phyloP scores from a whole-genome alignment of 768 basidiomycete species.

The Phlebiopsis flavidoalba region DNA sequence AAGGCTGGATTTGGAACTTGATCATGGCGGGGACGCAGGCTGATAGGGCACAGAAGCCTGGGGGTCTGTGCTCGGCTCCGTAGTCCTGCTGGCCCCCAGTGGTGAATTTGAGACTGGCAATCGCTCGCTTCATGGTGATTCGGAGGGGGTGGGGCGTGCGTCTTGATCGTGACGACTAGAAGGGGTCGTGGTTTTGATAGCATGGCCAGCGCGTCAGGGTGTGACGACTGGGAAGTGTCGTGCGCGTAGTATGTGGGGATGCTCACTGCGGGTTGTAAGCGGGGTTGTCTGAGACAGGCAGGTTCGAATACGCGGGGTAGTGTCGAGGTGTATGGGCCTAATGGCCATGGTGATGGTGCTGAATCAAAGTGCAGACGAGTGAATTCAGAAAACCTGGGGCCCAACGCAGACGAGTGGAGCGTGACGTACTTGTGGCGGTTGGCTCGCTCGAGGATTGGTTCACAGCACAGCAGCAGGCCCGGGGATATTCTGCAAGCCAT shows the following conservation, averaged over 20 bases:
- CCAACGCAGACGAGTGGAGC: neutral
- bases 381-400: neutral
- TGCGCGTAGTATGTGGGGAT: slow-evolving; percentile 3
- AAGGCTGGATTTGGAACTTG: neutral
- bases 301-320: slow-evolving; percentile 1
- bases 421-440: slow-evolving; percentile 7
- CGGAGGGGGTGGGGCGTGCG: neutral
- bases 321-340: slow-evolving; percentile 6
- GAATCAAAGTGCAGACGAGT: neutral
- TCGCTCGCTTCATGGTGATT: neutral
- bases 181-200: neutral
- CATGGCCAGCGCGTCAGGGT: neutral
- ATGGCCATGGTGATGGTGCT: neutral
- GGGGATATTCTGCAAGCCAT: neutral
- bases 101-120: neutral
- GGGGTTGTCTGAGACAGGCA: neutral
- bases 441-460: slow-evolving; percentile 10
- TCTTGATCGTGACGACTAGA: neutral
- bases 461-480: slow-evolving; percentile 5
- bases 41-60: neutral
- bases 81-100: neutral
- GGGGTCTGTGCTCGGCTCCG: neutral
- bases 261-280: slow-evolving; percentile 1
- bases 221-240: slow-evolving; percentile 1
- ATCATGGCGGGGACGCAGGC: neutral